Evolutionary conservation across 2,329 filamentous ascomycete species (phyloP).

Genomic region (Colletotrichum tropicale): DNA sequence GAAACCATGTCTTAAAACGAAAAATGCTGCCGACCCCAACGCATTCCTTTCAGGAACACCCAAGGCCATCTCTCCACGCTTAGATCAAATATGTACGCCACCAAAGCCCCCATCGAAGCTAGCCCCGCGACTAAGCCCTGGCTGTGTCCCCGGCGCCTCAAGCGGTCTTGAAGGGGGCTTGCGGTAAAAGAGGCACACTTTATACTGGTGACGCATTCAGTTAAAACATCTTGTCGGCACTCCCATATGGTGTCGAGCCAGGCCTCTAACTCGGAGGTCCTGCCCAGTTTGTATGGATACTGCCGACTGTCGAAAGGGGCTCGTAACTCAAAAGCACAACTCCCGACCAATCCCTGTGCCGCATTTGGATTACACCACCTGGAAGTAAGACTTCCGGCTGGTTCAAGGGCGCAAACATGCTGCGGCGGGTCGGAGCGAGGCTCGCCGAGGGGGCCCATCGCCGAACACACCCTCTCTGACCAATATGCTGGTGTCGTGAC

Average conservation of each 20-base stretch:
- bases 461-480: neutral
- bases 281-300: neutral
- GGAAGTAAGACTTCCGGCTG: neutral
- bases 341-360: neutral
- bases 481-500: neutral
- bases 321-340: neutral
- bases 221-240: neutral
- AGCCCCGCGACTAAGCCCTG: neutral
- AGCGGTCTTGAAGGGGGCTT: neutral
- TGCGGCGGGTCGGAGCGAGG: neutral
- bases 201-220: neutral
- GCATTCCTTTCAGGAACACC: constrained; percentile 1
- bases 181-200: neutral
- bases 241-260: neutral
- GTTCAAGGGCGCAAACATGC: neutral
- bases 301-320: neutral
- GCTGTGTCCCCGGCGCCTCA: neutral
- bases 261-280: neutral
- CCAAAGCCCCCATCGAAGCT: neutral
- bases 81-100: neutral
- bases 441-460: neutral
- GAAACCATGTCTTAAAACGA: neutral
- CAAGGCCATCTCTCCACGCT: neutral
- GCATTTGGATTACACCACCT: neutral
- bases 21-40: neutral